Evolutionary conservation across 352 stramenopile species (phyloP), one percentile per base, ranked within the genome.

Genomic region (Aphanomyces invadans): DNA sequence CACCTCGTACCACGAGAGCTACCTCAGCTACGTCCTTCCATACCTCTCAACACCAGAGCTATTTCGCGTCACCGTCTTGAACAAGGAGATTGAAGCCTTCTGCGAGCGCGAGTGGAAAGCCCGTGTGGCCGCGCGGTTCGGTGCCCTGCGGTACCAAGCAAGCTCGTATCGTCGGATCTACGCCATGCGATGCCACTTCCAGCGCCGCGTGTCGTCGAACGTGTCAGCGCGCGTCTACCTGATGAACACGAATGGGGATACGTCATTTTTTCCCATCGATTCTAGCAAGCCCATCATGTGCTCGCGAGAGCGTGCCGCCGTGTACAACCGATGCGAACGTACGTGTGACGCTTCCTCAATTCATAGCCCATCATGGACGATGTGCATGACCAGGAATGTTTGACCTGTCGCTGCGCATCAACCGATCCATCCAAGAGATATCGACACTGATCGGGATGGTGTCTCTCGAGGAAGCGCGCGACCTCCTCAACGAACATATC

Each of bases 361-460:
- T n/a, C n/a, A n/a, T n/a, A n/a, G n/a, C n/a, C n/a, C n/a, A n/a
- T n/a, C n/a, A n/a, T n/a, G n/a, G n/a, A 26, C 21, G 25, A 31
- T 31, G 2, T 12, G 17, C 29, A 21, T 57, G 25, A 26, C n/a
- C 32, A 67, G 60, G 60, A 57, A 94, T 92, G 85, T 92, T 94
- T 66, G 85, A 92, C 73, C 70, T 92, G 44, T 94, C 85, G 57
- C 73, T 92, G 73, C 80, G 83, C 60, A 92, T 94, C 76, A 94
- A 92, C 48, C 72, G 83, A 4, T 94, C 86, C 12, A 90, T 94
- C 70, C 86, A 92, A 57, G 83, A 94, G 46, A 91, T 94, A 68
- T 92, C 86, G 71, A 78, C 81, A 59, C 70, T 94, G 0, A 87
- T 91, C 31, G 83, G 80, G 42, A 86, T 92, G 74, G 78, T 92